A percentile compares a stretch with the other conserved stretches of the same genome.
These are phyloP conservation scores for Aspergillus sp. DNA, from an alignment of 2,329 filamentous ascomycete genomes.

Conservation along the genomic window DNA sequence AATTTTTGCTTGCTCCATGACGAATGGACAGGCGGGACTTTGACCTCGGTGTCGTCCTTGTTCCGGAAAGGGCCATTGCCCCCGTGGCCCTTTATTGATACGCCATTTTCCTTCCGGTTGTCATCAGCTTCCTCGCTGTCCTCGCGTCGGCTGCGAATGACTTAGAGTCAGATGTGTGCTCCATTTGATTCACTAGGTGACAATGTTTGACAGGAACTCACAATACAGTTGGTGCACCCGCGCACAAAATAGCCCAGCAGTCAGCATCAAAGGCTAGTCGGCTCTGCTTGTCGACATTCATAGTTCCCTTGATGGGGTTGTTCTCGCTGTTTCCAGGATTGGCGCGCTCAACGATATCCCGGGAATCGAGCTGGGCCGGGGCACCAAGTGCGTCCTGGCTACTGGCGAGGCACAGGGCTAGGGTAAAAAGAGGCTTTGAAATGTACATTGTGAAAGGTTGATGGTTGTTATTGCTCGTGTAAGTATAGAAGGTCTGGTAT, in stretches of 20 bases:
- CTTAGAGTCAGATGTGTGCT: background rate
- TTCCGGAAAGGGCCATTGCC: background rate
- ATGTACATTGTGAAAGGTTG: background rate
- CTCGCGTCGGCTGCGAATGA: background rate
- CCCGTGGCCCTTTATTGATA: background rate
- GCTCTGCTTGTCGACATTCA: background rate
- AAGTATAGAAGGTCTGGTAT: background rate
- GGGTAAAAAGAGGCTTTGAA: background rate
- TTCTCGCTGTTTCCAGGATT: background rate
- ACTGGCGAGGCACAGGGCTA: background rate
- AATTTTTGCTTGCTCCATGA: background rate
- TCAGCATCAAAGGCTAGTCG: background rate
- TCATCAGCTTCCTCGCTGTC: background rate
- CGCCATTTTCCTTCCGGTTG: background rate
- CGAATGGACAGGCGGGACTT: background rate
- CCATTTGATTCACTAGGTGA: background rate
- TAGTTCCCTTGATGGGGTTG: background rate
- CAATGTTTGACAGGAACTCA: background rate
- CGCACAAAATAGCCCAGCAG: background rate
- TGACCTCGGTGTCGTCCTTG: background rate
- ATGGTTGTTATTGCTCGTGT: background rate
- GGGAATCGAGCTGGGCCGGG: background rate
- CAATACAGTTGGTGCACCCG: background rate
- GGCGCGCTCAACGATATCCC: background rate
- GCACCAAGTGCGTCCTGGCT: background rate